Conservation (phyloP, 805 yeast genomes). For the Saccharomycopsis sp. region DNA sequence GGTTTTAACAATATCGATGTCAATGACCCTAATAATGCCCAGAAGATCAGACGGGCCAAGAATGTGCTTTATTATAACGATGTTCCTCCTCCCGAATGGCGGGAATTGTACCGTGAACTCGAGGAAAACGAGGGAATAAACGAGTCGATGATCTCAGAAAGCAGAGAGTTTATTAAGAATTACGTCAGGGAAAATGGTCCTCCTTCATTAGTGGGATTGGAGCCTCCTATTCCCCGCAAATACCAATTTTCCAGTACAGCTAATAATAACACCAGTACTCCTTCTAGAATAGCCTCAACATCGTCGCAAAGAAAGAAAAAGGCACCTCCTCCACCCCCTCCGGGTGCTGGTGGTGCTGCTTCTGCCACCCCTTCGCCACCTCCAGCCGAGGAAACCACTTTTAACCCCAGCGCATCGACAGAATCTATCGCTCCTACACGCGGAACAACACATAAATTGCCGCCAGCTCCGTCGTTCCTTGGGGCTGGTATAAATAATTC, state of each 20-base stretch:
- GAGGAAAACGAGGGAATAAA: constrained; percentile 67
- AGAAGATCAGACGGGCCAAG: constrained; percentile 48
- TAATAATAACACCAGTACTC: neutral
- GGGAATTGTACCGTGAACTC: constrained; percentile 62
- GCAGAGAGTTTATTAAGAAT: constrained; percentile 73
- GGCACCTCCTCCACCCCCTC: constrained; percentile 17
- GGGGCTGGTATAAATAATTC: constrained; percentile 11
- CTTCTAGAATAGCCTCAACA: neutral
- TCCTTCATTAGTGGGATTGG: constrained; percentile 74
- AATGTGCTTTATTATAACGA: constrained; percentile 69
- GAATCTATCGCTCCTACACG: constrained; percentile 4
- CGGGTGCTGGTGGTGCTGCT: constrained; percentile 3
- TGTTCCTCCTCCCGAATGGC: constrained; percentile 81
- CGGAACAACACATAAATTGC: constrained; percentile 8
- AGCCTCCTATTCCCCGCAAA: constrained; percentile 76
- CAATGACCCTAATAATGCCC: constrained; percentile 40
- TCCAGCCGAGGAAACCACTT: neutral
- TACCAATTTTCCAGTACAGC: constrained; percentile 30
- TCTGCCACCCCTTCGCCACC: neutral
- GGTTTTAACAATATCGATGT: constrained; percentile 36
- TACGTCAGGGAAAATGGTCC: constrained; percentile 63
- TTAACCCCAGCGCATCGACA: neutral
- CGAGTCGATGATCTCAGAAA: constrained; percentile 85
- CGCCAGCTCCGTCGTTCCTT: constrained; percentile 18
- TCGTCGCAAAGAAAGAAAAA: constrained; percentile 7